Percentiles rank a stretch among this genome's conserved stretches.
Evolutionary conservation across 23 red algal species (phyloP).

Genomic region (Pyropia haitanensis): DNA sequence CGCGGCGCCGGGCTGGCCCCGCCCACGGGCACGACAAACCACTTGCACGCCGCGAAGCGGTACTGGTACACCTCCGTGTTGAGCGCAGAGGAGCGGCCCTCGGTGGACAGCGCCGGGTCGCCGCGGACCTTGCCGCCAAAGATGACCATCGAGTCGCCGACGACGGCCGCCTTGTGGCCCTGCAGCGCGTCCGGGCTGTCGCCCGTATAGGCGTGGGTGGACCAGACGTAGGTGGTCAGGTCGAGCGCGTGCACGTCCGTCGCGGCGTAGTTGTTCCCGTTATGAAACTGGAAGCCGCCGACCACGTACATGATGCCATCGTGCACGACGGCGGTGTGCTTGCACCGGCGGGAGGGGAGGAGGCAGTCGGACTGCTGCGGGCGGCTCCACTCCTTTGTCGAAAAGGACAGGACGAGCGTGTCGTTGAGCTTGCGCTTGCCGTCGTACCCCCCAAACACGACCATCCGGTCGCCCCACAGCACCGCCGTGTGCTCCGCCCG

Average conservation of each 20-base stretch:
- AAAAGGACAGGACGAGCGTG: constrained; percentile 58
- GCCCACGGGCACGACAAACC: constrained; percentile 36
- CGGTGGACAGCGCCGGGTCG: neutral
- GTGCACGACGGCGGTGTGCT: constrained; percentile 88
- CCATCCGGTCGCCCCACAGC: constrained; percentile 59
- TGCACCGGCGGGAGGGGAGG: constrained; percentile 82
- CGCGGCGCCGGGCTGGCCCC: constrained; percentile 40
- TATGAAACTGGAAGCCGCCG: constrained; percentile 89
- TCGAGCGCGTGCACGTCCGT: constrained; percentile 85
- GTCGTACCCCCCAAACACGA: constrained; percentile 97
- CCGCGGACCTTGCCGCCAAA: constrained; percentile 91
- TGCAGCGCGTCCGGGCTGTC: constrained; percentile 74
- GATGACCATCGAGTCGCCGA: constrained; percentile 80
- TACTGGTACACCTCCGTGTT: constrained; percentile 70
- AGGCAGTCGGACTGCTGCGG: constrained; percentile 13
- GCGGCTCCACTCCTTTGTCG: constrained; percentile 35
- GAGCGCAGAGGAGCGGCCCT: constrained; percentile 47
- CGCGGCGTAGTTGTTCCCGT: constrained; percentile 76
- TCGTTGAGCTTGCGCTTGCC: constrained; percentile 86
- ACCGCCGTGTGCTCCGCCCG: constrained; percentile 93
- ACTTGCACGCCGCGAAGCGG: constrained; percentile 62
- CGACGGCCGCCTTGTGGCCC: constrained; percentile 83
- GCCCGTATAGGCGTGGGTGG: constrained; percentile 29
- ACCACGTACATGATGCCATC: constrained; percentile 72
- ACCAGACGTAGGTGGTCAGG: constrained; percentile 58